Base-by-base conservation (phyloP, 768 basidiomycete species). In the Hericium erinaceus region DNA sequence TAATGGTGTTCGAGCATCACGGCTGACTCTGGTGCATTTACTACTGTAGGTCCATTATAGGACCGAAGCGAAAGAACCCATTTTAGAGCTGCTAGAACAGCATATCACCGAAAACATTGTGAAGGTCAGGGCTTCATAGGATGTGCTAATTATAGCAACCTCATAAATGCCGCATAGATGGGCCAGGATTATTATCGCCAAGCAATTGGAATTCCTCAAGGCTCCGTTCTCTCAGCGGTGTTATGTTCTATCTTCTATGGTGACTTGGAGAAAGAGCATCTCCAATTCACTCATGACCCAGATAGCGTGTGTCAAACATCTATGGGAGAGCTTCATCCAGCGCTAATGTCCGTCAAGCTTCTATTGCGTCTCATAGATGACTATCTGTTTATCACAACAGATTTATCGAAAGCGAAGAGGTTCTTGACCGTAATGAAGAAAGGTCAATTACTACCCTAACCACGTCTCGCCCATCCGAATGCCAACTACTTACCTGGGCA, bases 181-280 rank as follows among this genome's bases (percentile, higher is more conserved):
- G 90, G 89, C 1, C 64, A 72, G n/a, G 71, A 80, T 44, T 92
- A 87, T 66, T 95, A 87, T 67, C 83, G 87, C 12, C 97, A 99
- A 69, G 81, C 79, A n/a, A 81, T 91, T 28, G 97, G 97, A 2
- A 99, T 99, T 22, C 95, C 97, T 1, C 97, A 99, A 70, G 97
- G 97, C 20, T 98, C 95, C 2, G 83, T 94, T n/a, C 73, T 98
- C n/a, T 97, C 94, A 7, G 80, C 89, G 0, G 67, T 98, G n/a
- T 73, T 99, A 1, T 99, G 97, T 68, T 88, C 89, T 1, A 90
- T 95, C 70, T 97, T 92, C 68, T 99, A 98, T 63, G 95, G 92
- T 6, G 87, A 95, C 65, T 76, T 99, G 59, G 97, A 98, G 70
- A 79, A 73, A 33, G 73, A 66, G 7, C 76, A 80, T 46, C 73